Percentiles rank a stretch among this genome's conserved stretches.
These are phyloP conservation scores for Phytophthora uliginosa DNA, from an alignment of 352 stramenopile species.

Conservation along the genomic window DNA sequence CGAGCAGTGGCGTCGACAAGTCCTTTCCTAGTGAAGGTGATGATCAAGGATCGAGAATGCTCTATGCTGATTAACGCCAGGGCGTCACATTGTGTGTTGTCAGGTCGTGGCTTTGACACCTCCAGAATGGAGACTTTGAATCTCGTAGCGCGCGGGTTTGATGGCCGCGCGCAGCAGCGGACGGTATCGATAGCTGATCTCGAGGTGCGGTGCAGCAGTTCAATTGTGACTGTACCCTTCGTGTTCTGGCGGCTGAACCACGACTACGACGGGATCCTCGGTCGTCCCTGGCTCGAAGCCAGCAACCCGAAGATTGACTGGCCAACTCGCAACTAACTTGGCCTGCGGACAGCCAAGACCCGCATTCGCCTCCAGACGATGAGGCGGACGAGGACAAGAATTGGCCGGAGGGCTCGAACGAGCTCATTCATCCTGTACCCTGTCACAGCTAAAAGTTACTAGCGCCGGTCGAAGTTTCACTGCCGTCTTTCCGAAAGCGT, in stretches of 20 bases:
- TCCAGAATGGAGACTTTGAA: neutral
- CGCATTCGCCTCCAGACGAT: neutral
- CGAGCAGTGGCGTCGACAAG: neutral
- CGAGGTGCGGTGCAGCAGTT: neutral
- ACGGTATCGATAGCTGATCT: neutral
- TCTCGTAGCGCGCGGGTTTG: neutral
- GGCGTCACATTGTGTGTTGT: neutral
- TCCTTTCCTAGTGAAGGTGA: neutral
- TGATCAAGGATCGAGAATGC: neutral
- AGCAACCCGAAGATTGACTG: neutral
- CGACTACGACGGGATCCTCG: neutral
- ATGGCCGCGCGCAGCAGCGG: neutral
- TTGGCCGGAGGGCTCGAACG: neutral
- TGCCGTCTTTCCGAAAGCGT: conserved; percentile 2
- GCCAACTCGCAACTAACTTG: neutral
- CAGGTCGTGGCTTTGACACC: neutral
- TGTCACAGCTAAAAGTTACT: neutral
- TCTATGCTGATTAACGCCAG: neutral
- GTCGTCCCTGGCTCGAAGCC: neutral
- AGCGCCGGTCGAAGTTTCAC: neutral
- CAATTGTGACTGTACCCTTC: neutral
- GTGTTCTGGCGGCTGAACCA: neutral
- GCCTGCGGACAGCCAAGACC: neutral
- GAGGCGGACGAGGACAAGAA: neutral
- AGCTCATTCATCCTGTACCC: neutral